Evolutionary conservation across 768 basidiomycete genomes (phyloP).

Genomic region (Amanita fuliginea): DNA sequence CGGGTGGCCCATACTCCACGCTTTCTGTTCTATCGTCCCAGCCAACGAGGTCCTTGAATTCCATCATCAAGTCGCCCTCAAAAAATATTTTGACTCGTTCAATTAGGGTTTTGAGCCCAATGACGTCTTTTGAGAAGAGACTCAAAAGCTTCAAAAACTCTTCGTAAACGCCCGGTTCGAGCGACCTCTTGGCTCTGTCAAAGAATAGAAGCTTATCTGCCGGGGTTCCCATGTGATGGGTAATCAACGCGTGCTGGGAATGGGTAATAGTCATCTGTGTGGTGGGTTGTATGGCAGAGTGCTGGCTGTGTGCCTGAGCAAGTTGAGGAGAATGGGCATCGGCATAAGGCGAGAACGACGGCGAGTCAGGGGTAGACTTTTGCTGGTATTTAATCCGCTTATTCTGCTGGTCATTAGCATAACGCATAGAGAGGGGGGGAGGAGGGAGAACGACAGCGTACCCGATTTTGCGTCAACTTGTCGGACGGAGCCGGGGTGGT

Average conservation of each 20-base stretch:
- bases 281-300: constrained; percentile 11
- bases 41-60: constrained; percentile 81
- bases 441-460: constrained; percentile 18
- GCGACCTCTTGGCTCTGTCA: constrained; percentile 76
- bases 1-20: constrained; percentile 61
- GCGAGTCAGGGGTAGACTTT: constrained; percentile 45
- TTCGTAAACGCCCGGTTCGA: constrained; percentile 72
- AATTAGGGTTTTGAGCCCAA: constrained; percentile 75
- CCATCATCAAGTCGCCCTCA: constrained; percentile 64
- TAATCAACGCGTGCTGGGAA: constrained; percentile 12
- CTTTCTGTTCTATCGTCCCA: constrained; percentile 60
- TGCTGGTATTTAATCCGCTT: constrained; percentile 59
- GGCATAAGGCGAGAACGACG: constrained; percentile 39
- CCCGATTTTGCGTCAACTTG: constrained; percentile 37
- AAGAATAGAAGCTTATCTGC: constrained; percentile 87
- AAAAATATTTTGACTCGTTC: constrained; percentile 76
- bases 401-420: constrained; percentile 21
- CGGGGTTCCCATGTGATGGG: constrained; percentile 23
- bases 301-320: constrained; percentile 20
- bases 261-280: constrained; percentile 12
- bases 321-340: constrained; percentile 32
- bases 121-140: constrained; percentile 85
- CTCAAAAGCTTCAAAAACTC: constrained; percentile 92
- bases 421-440: neutral
- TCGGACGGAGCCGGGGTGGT: constrained; percentile 43